Evolutionary conservation across 352 stramenopile species (phyloP).

Genomic region (Phytophthora pini): DNA sequence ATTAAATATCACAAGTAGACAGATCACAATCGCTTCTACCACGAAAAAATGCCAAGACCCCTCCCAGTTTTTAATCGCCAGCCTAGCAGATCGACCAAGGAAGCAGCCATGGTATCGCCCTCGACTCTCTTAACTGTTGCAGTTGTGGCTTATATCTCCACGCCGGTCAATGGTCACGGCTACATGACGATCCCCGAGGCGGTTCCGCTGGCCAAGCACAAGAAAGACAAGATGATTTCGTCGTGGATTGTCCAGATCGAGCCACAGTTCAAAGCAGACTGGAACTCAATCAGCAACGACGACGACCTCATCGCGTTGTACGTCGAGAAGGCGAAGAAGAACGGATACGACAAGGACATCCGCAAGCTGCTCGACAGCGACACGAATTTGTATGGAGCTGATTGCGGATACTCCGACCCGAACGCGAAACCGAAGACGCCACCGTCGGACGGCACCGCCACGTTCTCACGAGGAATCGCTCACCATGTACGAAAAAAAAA

Average conservation of each 20-base stretch:
- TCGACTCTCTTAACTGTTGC: not conserved
- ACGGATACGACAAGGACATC: slow-evolving; percentile 25
- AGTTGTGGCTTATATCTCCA: not conserved
- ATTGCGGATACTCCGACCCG: slow-evolving; percentile 36
- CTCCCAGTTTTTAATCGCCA: not conserved
- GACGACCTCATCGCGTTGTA: slow-evolving; percentile 29
- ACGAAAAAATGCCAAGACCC: not conserved
- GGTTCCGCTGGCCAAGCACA: slow-evolving; percentile 21
- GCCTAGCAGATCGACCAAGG: not conserved
- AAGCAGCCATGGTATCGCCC: not conserved
- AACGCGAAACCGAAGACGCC: slow-evolving; percentile 30
- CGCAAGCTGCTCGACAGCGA: slow-evolving; percentile 31
- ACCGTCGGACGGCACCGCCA: slow-evolving; percentile 23
- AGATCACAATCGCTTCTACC: not conserved
- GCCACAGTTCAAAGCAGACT: slow-evolving; percentile 32
- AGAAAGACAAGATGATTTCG: slow-evolving; percentile 15
- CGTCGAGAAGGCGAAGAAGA: slow-evolving; percentile 14
- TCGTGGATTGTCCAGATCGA: slow-evolving; percentile 41
- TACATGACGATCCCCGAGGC: slow-evolving; percentile 36
- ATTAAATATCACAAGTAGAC: not conserved
- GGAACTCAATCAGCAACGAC: slow-evolving; percentile 24
- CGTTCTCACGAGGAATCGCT: slow-evolving; percentile 19
- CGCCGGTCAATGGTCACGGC: slow-evolving; percentile 22
- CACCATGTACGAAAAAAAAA: slow-evolving; percentile 12
- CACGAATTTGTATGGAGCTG: slow-evolving; percentile 31